Base-by-base conservation (phyloP, 345 rosid species). In the Kernera saxatilis region DNA sequence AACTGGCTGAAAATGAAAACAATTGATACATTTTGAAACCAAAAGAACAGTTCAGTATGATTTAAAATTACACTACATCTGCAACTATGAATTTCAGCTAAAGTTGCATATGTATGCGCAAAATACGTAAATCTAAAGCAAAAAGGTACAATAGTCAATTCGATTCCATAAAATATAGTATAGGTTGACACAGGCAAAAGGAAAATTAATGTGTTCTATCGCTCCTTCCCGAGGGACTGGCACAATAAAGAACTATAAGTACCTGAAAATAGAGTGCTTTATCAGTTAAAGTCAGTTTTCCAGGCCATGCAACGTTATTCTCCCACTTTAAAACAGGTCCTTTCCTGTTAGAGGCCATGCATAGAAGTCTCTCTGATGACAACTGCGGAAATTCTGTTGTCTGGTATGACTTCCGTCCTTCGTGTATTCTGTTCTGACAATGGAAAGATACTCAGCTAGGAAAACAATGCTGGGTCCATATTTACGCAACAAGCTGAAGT, bases 251-350 rank as follows among this genome's bases (percentile, higher is more conserved):
- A 37, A 48, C 35, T 50, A 65, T 27, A 45, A 74, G 45, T 85
- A 91, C 98, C 98, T 93, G 90, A 64, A 91, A 93, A 76, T 91
- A 91, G 73, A 93, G 86, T 13, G 98, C 94, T 76, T 78, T 86
- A 57, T 93, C 91, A 3, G 98, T 93, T 79, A 93, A 78, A 60
- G 80, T 83, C 64, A 93, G 86, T 77, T 83, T 91, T 67, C 98
- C 97, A 0, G 98, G 98, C 98, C 97, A 93, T 58, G 93, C 96
- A 72, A 87, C 86, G 74, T 87, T 86, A 71, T 87, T 89, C 69
- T 87, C 94, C 98, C 98, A 93, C 70, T 86, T 91, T 49, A 93
- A 85, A 74, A 91, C 98, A 49, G 98, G 97, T 48, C 81, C 85
- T 76, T 93, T 93, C 82, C 84, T 82, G 86, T 88, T 83, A 63